Conservation (phyloP, 768 basidiomycete genomes). For the Podaxis sp. region DNA sequence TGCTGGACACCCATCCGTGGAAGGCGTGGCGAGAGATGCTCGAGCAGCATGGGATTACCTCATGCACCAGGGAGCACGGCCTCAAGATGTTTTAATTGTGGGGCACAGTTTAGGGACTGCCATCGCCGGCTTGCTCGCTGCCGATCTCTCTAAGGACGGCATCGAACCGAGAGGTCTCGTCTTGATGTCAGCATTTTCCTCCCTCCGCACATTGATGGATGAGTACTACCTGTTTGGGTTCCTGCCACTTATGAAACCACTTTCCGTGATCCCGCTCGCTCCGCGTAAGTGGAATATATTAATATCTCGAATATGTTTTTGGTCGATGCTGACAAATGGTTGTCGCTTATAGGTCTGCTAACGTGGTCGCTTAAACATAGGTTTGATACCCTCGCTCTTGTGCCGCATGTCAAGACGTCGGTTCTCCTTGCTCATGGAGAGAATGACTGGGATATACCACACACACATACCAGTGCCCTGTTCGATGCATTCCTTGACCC, state of each 20-base stretch:
- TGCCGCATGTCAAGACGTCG: slow-evolving; percentile 61
- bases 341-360: slow-evolving; percentile 43
- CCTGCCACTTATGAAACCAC: slow-evolving; percentile 71
- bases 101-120: slow-evolving; percentile 82
- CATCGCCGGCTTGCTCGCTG: slow-evolving; percentile 48
- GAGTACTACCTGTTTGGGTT: slow-evolving; percentile 64
- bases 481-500: slow-evolving; percentile 67
- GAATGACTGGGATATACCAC: slow-evolving; percentile 74
- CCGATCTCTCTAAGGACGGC: slow-evolving; percentile 45
- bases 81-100: slow-evolving; percentile 56
- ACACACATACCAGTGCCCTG: slow-evolving; percentile 64
- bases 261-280: slow-evolving; percentile 60
- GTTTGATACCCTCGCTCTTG: slow-evolving; percentile 63
- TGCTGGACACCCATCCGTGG: slow-evolving; percentile 57
- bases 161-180: slow-evolving; percentile 38
- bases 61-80: slow-evolving; percentile 44
- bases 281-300: slow-evolving; percentile 49
- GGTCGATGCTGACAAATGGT: slow-evolving; percentile 1
- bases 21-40: slow-evolving; percentile 60
- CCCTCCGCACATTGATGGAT: slow-evolving; percentile 58
- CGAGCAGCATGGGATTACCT: slow-evolving; percentile 67
- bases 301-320: not conserved
- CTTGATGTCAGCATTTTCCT: slow-evolving; percentile 47
- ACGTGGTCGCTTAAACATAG: slow-evolving; percentile 52
- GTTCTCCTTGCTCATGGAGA: slow-evolving; percentile 71